These are phyloP conservation scores for Casuarina equisetifolia DNA, from an alignment of 306 rosid species.

Conservation along the genomic window DNA sequence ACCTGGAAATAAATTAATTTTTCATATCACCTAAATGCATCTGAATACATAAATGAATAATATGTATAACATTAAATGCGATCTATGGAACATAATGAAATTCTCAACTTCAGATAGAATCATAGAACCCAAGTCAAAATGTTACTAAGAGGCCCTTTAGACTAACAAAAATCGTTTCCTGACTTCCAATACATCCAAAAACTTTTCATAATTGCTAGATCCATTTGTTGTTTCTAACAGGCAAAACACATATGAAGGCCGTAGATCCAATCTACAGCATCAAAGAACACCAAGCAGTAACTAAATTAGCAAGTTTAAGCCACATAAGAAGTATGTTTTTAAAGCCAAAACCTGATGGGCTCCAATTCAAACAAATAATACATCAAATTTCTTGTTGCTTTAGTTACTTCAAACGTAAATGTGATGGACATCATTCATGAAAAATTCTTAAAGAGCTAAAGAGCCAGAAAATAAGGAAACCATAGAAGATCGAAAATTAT, in stretches of 20 bases:
- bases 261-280: neutral
- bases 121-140: neutral
- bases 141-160: neutral
- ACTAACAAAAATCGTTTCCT: neutral
- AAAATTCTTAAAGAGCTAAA: neutral
- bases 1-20: constrained; percentile 44
- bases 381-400: neutral
- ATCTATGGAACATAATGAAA: neutral
- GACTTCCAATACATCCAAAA: neutral
- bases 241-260: neutral
- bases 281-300: neutral
- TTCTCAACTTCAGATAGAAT: neutral
- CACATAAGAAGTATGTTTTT: neutral
- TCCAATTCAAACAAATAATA: neutral
- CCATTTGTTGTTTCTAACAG: neutral
- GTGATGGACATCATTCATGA: neutral
- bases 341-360: neutral
- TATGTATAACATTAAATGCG: neutral
- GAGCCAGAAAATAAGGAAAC: neutral
- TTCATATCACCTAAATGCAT: constrained; percentile 19
- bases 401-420: neutral
- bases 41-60: constrained; percentile 3
- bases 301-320: neutral
- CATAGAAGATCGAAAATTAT: neutral
- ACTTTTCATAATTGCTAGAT: neutral